A percentile compares a stretch with the other conserved stretches of the same genome.
Conservation (phyloP, 1,284 basidiomycete species). For the Fomitopsis schrenkii region DNA sequence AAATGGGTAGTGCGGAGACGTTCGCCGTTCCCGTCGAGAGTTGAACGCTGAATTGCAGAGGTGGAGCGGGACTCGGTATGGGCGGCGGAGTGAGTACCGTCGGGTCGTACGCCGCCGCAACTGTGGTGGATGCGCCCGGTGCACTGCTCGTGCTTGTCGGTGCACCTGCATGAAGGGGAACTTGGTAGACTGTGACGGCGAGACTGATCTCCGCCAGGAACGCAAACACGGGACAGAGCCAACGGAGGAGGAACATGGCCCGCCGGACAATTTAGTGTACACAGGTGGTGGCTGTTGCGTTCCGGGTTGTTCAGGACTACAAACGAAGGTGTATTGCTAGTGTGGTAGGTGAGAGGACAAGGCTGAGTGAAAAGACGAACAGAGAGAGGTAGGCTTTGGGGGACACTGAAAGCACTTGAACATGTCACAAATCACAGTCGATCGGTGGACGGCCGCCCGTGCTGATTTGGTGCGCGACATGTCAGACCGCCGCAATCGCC, state of each 20-base stretch:
- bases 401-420: background rate
- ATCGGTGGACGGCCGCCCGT: background rate
- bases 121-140: slow-evolving; percentile 9
- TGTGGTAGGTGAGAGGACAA: background rate
- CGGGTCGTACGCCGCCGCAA: slow-evolving; percentile 20
- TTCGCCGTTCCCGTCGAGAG: slow-evolving; percentile 22
- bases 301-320: background rate
- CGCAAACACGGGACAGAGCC: background rate
- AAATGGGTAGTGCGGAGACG: slow-evolving; percentile 43
- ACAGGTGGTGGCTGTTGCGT: background rate
- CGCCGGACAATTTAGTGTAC: background rate
- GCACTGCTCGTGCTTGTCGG: background rate
- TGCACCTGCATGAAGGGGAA: background rate
- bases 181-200: slow-evolving; percentile 1
- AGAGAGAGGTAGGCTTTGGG: background rate
- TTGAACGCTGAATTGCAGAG: slow-evolving; percentile 22
- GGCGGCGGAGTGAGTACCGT: slow-evolving; percentile 17
- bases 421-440: background rate
- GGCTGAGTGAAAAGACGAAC: background rate
- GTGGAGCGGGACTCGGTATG: slow-evolving; percentile 12
- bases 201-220: background rate
- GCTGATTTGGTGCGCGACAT: background rate
- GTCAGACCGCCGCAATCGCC: background rate
- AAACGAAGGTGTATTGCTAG: background rate
- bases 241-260: background rate